Conservation (phyloP, 2,329 filamentous ascomycete genomes). For the Colletotrichum karsti region DNA sequence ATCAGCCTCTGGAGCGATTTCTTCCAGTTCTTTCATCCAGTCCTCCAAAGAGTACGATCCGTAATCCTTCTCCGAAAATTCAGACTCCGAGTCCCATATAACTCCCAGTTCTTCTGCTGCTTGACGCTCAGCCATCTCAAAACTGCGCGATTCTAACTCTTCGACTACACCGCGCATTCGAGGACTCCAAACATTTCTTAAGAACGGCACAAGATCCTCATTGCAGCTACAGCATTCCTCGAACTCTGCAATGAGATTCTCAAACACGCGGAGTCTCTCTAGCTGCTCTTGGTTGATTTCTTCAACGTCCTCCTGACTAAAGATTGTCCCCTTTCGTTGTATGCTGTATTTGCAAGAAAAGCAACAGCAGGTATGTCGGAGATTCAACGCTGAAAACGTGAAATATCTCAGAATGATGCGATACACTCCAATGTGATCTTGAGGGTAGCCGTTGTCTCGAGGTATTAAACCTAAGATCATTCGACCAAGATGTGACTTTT, state of each 20-base stretch:
- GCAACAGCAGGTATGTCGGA: too few species aligned
- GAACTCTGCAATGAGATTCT: not conserved
- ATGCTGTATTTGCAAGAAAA: too few species aligned
- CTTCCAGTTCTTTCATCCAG: too few species aligned
- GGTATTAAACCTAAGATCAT: too few species aligned
- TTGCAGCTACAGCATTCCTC: not conserved
- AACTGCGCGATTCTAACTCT: fast-evolving
- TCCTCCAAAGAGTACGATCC: too few species aligned
- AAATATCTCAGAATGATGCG: too few species aligned
- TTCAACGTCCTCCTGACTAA: not conserved
- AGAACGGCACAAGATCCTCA: not conserved
- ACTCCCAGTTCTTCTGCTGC: not conserved
- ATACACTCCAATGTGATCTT: too few species aligned
- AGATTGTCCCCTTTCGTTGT: not conserved
- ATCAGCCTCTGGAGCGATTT: too few species aligned
- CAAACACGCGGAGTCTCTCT: fast-evolving
- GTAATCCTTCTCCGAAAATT: too few species aligned
- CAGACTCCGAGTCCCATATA: not conserved
- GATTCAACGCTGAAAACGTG: too few species aligned
- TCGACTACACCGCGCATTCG: not conserved
- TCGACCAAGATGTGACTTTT: too few species aligned
- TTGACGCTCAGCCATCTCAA: not conserved
- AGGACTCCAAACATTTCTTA: not conserved
- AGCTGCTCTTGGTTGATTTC: not conserved
- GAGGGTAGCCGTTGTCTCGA: too few species aligned